phyloP scores from a whole-genome alignment of 805 yeast species.

The Cyberlindnera mississippiensis region DNA sequence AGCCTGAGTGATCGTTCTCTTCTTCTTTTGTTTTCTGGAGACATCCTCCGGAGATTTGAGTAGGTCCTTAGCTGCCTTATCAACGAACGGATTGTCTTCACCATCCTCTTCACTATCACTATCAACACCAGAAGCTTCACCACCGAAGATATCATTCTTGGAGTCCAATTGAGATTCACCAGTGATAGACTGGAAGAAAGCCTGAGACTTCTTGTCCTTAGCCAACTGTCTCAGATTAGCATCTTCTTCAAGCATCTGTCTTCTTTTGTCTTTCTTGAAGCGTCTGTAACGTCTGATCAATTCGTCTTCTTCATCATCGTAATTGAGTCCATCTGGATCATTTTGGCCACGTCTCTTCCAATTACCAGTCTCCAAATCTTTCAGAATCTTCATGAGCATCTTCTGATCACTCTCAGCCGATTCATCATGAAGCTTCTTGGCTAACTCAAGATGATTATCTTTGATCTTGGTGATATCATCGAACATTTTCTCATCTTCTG shows the following conservation, averaged over 20 bases:
- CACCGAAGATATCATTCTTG: conserved; percentile 31
- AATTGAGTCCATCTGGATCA: conserved; percentile 54
- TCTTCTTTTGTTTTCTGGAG: conserved; percentile 19
- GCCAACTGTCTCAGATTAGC: conserved; percentile 46
- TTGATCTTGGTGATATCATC: conserved; percentile 62
- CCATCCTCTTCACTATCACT: conserved; percentile 25
- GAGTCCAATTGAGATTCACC: conserved; percentile 38
- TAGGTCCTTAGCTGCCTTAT: conserved; percentile 11
- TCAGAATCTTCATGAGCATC: conserved; percentile 60
- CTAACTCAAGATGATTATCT: conserved; percentile 54
- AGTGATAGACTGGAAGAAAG: conserved; percentile 63
- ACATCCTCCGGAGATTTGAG: conserved; percentile 17
- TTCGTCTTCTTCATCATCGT: conserved; percentile 75
- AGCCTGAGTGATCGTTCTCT: conserved; percentile 42
- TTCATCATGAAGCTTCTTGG: conserved; percentile 54
- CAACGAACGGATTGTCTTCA: conserved; percentile 28
- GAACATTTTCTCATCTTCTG: conserved; percentile 75
- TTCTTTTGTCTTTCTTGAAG: conserved; percentile 28
- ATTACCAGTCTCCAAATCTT: conserved; percentile 70
- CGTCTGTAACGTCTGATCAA: conserved; percentile 32
- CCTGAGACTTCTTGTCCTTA: conserved; percentile 53
- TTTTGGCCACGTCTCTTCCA: conserved; percentile 55
- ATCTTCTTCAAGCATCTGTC: conserved; percentile 45
- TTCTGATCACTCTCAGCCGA: conserved; percentile 59
- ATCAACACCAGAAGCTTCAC: conserved; percentile 25